Evolutionary conservation across 345 rosid species (phyloP).

Genomic region (Abelmoschus esculentus): DNA sequence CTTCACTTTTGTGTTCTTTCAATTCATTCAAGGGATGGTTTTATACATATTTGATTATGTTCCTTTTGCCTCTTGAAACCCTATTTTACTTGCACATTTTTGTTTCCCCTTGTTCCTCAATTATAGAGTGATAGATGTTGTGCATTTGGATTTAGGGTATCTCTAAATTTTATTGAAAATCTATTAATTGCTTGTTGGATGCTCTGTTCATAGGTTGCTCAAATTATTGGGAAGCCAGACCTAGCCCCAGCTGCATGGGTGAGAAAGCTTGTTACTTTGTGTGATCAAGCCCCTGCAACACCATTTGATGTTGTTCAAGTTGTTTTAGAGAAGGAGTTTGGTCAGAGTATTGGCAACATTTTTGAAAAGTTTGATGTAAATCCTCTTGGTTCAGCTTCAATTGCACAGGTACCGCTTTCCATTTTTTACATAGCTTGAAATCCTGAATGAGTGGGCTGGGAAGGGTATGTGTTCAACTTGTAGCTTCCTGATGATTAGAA

Average conservation of each 20-base stretch:
- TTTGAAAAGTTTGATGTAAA: conserved; percentile 68
- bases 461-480: neutral
- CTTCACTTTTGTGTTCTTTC: neutral
- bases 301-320: conserved; percentile 44
- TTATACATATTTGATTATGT: no score
- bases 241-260: conserved; percentile 96
- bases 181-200: neutral
- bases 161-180: neutral
- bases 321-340: conserved; percentile 68
- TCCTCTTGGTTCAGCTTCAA: conserved; percentile 96
- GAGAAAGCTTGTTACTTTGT: conserved; percentile 74
- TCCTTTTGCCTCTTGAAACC: no score
- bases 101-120: no score
- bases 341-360: conserved; percentile 40
- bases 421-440: neutral
- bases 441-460: neutral
- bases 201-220: conserved; percentile 51
- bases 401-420: conserved; percentile 67
- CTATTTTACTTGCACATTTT: no score
- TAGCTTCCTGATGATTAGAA: neutral
- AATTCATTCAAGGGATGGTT: no score
- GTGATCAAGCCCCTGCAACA: conserved; percentile 86
- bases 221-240: conserved; percentile 88
- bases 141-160: no score
- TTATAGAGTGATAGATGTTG: no score